Evolutionary conservation across 176 grass and related monocot species (phyloP), one percentile per base, ranked within the genome.

Genomic region (Hyparrhenia diplandra): DNA sequence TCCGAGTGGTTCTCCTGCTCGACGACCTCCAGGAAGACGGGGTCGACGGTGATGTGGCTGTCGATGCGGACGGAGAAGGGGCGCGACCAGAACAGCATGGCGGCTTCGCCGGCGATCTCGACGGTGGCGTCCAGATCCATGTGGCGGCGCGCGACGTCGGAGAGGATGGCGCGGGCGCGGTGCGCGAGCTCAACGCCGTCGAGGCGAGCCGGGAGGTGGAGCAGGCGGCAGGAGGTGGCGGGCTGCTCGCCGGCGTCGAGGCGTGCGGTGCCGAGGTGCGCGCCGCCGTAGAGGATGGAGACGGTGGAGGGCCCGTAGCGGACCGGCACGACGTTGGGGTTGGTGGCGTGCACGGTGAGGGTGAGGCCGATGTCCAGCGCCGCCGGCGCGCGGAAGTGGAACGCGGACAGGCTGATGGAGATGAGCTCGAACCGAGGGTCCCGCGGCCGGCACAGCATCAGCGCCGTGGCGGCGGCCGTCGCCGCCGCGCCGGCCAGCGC

Each of bases 291-390:
- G 85, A 76, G 85, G 84, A 97, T 91, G 85, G 91, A 87, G 59
- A 93, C 47, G 59, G 83, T 82, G 78, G 94, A 92, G 5, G 88
- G 27, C 5, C 75, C 78, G 77, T 97, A 97, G 74, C 80, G 73
- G 4, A 97, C 87, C 58, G 94, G 80, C 69, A 91, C 94, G 1
- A 89, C 85, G 81, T 93, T 97, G 74, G 94, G 94, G 78, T 97
- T 97, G 27, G 86, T 89, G 49, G 92, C 91, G 83, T 91, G 94
- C 70, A 97, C 88, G 41, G 94, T 97, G 32, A 97, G 91, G 37
- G 76, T 93, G 70, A 97, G 88, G 1, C 90, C 94, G 47, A 97
- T 84, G 86, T 93, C 94, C 23, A 97, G 78, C 69, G 81, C 64
- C 74, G 83, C 58, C 34, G 91, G 88, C 8, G 88, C 69, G 47